phyloP scores from a whole-genome alignment of 495 filamentous ascomycete genomes.

The Tuber borchii region DNA sequence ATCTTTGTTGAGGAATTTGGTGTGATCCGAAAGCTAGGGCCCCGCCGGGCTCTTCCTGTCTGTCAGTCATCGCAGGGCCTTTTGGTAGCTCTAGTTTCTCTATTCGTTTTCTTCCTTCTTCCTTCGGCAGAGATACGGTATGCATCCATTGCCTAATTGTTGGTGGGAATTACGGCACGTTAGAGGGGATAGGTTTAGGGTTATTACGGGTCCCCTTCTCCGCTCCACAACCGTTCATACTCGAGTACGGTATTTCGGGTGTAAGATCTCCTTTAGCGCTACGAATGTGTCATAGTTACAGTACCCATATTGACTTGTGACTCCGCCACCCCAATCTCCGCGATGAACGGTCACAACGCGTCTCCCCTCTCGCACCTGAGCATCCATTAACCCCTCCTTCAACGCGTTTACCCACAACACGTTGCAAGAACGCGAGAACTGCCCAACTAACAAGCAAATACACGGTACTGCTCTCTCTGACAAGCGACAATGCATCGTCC shows the following conservation, averaged over 20 bases:
- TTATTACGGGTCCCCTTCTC: neutral
- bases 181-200: neutral
- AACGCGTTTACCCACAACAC: neutral
- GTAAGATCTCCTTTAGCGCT: neutral
- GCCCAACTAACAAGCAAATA: neutral
- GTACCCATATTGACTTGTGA: neutral
- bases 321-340: neutral
- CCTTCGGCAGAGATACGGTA: no score
- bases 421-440: neutral
- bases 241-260: no score
- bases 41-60: no score
- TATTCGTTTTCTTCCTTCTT: no score
- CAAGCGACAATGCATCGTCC: conserved; percentile 17
- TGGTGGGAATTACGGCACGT: neutral
- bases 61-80: no score
- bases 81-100: no score
- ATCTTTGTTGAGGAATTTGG: no score
- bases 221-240: no score
- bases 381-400: neutral
- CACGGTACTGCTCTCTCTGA: neutral
- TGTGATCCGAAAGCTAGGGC: no score
- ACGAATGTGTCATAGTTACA: neutral
- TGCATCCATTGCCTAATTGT: no score
- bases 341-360: neutral
- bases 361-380: neutral